These are phyloP conservation scores for Alternaria arborescens DNA, from an alignment of 2,329 filamentous ascomycete genomes.

Conservation along the genomic window DNA sequence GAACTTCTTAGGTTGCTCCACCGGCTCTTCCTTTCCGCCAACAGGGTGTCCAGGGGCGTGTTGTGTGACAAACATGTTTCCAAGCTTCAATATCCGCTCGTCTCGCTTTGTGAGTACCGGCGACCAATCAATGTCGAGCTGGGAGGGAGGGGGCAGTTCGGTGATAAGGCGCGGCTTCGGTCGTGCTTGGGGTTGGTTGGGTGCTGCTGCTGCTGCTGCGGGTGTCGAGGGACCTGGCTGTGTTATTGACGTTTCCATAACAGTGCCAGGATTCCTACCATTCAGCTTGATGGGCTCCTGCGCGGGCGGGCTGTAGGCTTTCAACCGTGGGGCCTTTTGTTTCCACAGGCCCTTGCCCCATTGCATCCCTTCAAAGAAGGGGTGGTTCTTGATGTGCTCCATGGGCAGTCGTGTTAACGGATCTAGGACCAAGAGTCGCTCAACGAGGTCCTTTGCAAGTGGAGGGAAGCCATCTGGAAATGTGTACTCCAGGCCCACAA, in stretches of 20 bases:
- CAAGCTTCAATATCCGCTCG: conserved; percentile 92
- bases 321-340: conserved; percentile 84
- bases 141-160: conserved; percentile 75
- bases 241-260: conserved; percentile 28
- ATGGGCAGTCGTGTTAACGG: conserved; percentile 84
- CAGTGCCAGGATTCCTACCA: conserved; percentile 43
- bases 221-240: conserved; percentile 41
- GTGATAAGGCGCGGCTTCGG: conserved; percentile 81
- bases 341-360: conserved; percentile 91
- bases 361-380: conserved; percentile 87
- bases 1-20: conserved; percentile 80
- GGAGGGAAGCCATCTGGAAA: conserved; percentile 89
- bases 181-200: conserved; percentile 50
- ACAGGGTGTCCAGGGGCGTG: conserved; percentile 79
- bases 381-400: conserved; percentile 95
- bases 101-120: conserved; percentile 90
- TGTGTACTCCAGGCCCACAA: conserved; percentile 91
- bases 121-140: conserved; percentile 76
- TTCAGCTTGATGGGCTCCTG: conserved; percentile 70
- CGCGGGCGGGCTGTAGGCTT: conserved; percentile 79
- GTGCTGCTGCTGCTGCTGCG: conserved; percentile 12
- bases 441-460: conserved; percentile 86
- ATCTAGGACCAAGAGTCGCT: conserved; percentile 88
- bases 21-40: conserved; percentile 70
- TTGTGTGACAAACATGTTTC: conserved; percentile 85